Evolutionary conservation across 371 early-diverging fungal genomes (phyloP).

Genomic region (Syncephalis plumigaleata): DNA sequence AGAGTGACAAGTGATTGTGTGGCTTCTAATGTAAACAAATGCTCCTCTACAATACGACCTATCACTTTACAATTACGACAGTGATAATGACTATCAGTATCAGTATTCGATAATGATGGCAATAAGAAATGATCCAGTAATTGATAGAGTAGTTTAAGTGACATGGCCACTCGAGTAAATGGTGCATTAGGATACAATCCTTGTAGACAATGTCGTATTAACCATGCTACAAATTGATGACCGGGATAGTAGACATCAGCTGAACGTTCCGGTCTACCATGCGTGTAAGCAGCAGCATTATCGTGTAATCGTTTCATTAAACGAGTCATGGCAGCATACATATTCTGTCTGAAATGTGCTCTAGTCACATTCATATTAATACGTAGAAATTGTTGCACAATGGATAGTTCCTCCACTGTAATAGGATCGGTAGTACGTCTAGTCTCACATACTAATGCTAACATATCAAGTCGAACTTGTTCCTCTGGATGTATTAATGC

Average conservation of each 20-base stretch:
- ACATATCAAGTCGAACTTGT: constrained; percentile 59
- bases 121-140: constrained; percentile 31
- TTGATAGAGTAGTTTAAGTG: constrained; percentile 21
- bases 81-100: constrained; percentile 8
- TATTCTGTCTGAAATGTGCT: constrained; percentile 64
- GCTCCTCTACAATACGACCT: background rate
- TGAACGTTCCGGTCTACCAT: too few species aligned
- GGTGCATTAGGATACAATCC: constrained; percentile 40
- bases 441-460: constrained; percentile 65
- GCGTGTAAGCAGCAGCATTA: too few species aligned
- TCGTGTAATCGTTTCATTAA: constrained; percentile 18
- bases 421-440: constrained; percentile 41
- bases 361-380: constrained; percentile 49
- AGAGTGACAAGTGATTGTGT: constrained; percentile 31
- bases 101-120: constrained; percentile 23
- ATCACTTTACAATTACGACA: too few species aligned
- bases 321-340: constrained; percentile 35
- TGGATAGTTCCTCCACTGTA: constrained; percentile 27
- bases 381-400: constrained; percentile 36
- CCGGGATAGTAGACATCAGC: too few species aligned
- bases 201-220: constrained; percentile 15
- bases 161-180: constrained; percentile 37
- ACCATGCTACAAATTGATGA: constrained; percentile 17
- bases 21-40: constrained; percentile 22
- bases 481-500: too few species aligned